These are phyloP conservation scores for Mycosarcoma maydis DNA, from an alignment of 1,284 basidiomycete genomes.

Conservation along the genomic window DNA sequence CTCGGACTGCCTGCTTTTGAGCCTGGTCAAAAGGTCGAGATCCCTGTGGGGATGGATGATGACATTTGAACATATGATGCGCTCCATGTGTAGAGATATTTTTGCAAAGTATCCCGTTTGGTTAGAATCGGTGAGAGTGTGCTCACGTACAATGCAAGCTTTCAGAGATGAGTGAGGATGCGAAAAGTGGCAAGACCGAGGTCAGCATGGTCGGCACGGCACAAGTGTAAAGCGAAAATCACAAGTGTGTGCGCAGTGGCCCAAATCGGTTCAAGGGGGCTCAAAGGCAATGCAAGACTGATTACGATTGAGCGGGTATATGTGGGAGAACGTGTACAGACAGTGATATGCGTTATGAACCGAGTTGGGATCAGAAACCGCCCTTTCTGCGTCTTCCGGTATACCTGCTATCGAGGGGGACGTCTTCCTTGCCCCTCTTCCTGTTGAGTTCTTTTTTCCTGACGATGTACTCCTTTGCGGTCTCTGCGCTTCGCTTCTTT, in stretches of 20 bases:
- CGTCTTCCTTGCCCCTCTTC: conserved; percentile 70
- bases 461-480: conserved; percentile 70
- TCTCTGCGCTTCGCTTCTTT: conserved; percentile 71
- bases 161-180: no score
- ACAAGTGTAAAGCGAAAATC: no score
- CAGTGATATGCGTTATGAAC: no score
- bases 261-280: no score
- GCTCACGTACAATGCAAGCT: no score
- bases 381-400: conserved; percentile 48
- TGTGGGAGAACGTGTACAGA: not conserved
- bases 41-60: conserved; percentile 66
- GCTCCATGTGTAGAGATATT: not conserved
- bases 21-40: conserved; percentile 94
- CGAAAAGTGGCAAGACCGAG: no score
- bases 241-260: no score
- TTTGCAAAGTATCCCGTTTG: no score
- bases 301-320: conserved; percentile 1
- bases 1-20: conserved; percentile 96
- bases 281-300: no score
- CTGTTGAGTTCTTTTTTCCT: conserved; percentile 73
- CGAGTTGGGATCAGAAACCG: conserved; percentile 40
- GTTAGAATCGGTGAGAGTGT: no score
- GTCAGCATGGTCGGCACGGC: no score
- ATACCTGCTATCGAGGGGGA: conserved; percentile 62
- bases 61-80: conserved; percentile 33